Conservation (phyloP, 2,329 filamentous ascomycete species). For the Dothideomycetes sp. region DNA sequence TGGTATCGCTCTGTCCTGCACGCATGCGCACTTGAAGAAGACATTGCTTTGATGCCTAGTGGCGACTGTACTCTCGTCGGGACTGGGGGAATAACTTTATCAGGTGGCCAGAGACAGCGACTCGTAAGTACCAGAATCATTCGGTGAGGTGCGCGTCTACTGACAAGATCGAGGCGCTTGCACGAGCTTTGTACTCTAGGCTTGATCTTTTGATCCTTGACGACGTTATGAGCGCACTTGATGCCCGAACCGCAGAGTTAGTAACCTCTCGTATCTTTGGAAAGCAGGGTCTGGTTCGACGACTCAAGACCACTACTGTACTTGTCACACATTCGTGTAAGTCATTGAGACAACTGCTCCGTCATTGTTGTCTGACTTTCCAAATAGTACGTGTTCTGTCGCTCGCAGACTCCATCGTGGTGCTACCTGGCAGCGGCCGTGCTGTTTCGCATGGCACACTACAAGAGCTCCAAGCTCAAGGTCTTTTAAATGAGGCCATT, state of each 20-base stretch:
- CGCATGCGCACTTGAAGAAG: too few species aligned
- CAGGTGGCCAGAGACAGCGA: background rate
- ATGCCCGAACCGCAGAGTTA: background rate
- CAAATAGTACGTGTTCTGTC: background rate
- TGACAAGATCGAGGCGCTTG: background rate
- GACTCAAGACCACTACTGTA: background rate
- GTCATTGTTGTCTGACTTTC: background rate
- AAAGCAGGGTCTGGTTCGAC: background rate
- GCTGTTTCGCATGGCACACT: background rate
- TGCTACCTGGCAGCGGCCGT: too few species aligned
- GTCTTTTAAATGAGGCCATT: background rate
- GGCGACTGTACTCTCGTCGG: too few species aligned
- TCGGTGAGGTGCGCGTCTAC: background rate
- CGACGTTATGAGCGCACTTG: background rate
- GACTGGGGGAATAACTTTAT: too few species aligned
- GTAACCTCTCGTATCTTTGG: background rate
- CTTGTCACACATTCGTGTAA: background rate
- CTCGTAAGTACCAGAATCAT: background rate
- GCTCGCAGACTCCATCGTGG: background rate
- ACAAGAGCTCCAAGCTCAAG: background rate
- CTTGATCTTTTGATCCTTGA: background rate
- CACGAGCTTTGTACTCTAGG: background rate
- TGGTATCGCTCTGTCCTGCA: too few species aligned
- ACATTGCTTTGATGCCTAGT: too few species aligned
- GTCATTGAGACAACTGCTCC: background rate